phyloP scores from a whole-genome alignment of 2,329 filamentous ascomycete genomes.

The Talaromyces sp. region DNA sequence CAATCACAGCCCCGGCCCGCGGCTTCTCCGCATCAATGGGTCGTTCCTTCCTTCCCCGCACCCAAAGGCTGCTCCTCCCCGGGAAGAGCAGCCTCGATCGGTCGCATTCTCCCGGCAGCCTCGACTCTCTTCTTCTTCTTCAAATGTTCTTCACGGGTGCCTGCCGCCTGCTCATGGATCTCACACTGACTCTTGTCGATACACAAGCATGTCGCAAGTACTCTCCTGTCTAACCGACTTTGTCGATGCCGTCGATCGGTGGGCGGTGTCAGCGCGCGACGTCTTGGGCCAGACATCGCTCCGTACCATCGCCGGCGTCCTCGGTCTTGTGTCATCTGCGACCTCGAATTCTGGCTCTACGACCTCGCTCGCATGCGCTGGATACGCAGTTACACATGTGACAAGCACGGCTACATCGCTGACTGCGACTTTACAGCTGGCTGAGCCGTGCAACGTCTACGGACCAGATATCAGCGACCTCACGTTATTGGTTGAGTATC shows the following conservation, averaged over 20 bases:
- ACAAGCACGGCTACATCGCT: conserved; percentile 10
- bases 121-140: background rate
- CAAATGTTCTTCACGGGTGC: background rate
- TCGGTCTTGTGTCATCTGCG: conserved; percentile 3
- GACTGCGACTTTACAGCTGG: conserved; percentile 64
- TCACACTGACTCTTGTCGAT: background rate
- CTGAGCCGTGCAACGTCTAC: conserved; percentile 57
- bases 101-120: no score
- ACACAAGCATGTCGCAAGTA: conserved; percentile 2
- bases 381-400: conserved; percentile 32
- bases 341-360: background rate
- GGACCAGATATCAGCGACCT: conserved; percentile 53
- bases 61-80: background rate
- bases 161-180: background rate
- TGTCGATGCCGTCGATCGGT: background rate
- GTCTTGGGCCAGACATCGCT: conserved; percentile 6
- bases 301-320: conserved; percentile 3
- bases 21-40: background rate
- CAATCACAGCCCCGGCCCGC: no score
- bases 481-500: conserved; percentile 56
- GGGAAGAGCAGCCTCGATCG: no score
- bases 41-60: background rate
- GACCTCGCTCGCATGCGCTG: conserved; percentile 22
- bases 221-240: conserved; percentile 1
- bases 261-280: conserved; percentile 3